phyloP scores from a whole-genome alignment of 2,329 filamentous ascomycete genomes.

The Apiospora arundinis region DNA sequence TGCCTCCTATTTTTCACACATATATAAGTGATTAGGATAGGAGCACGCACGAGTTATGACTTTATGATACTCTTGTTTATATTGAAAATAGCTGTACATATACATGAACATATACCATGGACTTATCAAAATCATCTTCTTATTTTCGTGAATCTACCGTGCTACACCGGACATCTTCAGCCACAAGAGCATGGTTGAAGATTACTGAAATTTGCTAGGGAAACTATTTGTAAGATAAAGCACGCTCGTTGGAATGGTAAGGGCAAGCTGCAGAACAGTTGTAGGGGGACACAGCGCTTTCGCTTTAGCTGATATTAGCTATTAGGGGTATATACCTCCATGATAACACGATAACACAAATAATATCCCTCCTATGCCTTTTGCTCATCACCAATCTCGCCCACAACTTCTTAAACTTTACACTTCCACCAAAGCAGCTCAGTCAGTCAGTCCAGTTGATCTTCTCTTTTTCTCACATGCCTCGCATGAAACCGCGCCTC shows the following conservation, averaged over 20 bases:
- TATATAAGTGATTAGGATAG: neutral
- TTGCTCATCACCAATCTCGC: neutral
- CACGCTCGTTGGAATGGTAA: no score
- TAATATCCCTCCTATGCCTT: no score
- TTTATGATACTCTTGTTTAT: neutral
- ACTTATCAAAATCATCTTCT: neutral
- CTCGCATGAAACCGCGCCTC: constrained; percentile 40
- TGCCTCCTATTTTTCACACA: neutral
- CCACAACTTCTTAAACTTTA: neutral
- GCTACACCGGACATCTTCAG: neutral
- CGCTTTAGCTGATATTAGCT: neutral
- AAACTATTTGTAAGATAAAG: no score
- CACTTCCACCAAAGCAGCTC: neutral
- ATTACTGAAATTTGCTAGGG: neutral
- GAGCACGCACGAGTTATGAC: neutral
- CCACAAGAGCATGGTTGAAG: no score
- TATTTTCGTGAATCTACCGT: neutral
- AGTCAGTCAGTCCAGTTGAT: neutral
- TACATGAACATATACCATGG: neutral
- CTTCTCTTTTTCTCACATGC: neutral
- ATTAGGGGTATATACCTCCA: neutral
- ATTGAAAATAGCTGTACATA: neutral
- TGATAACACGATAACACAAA: neutral
- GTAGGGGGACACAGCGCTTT: neutral
- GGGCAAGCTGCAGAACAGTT: no score